Evolutionary conservation across 768 basidiomycete genomes (phyloP).

Genomic region (Kwoniella heveanensis): DNA sequence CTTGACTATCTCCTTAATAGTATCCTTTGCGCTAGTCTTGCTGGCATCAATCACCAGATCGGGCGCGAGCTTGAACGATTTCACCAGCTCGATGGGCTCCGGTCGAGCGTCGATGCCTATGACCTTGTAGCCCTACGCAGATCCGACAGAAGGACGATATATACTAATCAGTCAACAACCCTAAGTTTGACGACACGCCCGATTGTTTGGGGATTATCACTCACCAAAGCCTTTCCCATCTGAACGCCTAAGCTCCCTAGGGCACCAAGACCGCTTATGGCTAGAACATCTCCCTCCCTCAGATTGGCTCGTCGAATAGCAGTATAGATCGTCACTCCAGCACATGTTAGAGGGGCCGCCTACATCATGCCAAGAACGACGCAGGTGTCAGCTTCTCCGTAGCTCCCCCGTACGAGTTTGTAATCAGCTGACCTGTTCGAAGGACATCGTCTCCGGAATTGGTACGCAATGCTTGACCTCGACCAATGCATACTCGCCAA

Average conservation of each 20-base stretch:
- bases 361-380: neutral
- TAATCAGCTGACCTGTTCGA: constrained; percentile 16
- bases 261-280: constrained; percentile 34
- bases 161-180: neutral
- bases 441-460: constrained; percentile 15
- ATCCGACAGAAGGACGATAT: neutral
- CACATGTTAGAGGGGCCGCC: constrained; percentile 39
- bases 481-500: constrained; percentile 22
- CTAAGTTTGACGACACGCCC: too few species aligned
- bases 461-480: constrained; percentile 18
- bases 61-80: constrained; percentile 11
- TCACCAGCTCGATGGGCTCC: constrained; percentile 21
- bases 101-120: constrained; percentile 33
- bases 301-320: constrained; percentile 28
- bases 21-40: constrained; percentile 17
- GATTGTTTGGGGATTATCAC: too few species aligned
- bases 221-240: constrained; percentile 27
- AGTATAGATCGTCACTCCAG: constrained; percentile 31
- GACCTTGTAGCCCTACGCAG: constrained; percentile 26
- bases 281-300: constrained; percentile 28
- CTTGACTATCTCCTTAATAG: constrained; percentile 19
- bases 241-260: constrained; percentile 33
- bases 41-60: constrained; percentile 26
- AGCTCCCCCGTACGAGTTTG: too few species aligned
- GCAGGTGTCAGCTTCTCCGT: neutral